A percentile compares a stretch with the other conserved stretches of the same genome.
Conservation (phyloP, 495 filamentous ascomycete species). For the Pseudoneurospora amorphoporcata region DNA sequence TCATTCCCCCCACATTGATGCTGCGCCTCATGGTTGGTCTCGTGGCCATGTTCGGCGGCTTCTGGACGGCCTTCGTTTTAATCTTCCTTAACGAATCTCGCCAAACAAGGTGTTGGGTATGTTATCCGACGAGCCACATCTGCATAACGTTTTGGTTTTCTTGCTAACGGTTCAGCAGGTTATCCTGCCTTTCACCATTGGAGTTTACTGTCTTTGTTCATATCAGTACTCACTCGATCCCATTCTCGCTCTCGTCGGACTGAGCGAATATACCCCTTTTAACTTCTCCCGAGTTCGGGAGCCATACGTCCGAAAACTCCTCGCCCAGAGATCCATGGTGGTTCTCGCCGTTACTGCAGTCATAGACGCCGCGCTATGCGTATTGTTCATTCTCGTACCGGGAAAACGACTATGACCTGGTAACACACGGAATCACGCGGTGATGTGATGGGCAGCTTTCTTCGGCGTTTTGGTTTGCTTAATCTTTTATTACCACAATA, state of each 20-base stretch:
- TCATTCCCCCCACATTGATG: conserved; percentile 80
- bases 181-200: conserved; percentile 86
- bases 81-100: conserved; percentile 79
- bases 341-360: conserved; percentile 61
- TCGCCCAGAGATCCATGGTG: conserved; percentile 70
- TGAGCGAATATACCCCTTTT: conserved; percentile 93
- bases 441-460: background rate
- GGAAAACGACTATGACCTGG: conserved; percentile 62
- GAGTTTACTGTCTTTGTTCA: conserved; percentile 74
- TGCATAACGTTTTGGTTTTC: background rate
- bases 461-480: background rate
- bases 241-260: conserved; percentile 74
- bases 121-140: conserved; percentile 16
- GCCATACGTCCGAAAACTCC: conserved; percentile 74
- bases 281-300: conserved; percentile 77
- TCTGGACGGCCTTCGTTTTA: conserved; percentile 87
- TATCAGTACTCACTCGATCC: conserved; percentile 95
- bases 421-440: background rate
- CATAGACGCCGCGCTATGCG: conserved; percentile 62
- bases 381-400: conserved; percentile 87
- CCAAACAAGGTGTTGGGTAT: conserved; percentile 70
- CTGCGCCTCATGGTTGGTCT: conserved; percentile 78
- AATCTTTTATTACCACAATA: background rate
- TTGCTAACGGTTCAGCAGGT: conserved; percentile 44
- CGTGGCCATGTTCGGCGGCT: conserved; percentile 75